phyloP scores from a whole-genome alignment of 257 asterid species.

The Solanum chilense region DNA sequence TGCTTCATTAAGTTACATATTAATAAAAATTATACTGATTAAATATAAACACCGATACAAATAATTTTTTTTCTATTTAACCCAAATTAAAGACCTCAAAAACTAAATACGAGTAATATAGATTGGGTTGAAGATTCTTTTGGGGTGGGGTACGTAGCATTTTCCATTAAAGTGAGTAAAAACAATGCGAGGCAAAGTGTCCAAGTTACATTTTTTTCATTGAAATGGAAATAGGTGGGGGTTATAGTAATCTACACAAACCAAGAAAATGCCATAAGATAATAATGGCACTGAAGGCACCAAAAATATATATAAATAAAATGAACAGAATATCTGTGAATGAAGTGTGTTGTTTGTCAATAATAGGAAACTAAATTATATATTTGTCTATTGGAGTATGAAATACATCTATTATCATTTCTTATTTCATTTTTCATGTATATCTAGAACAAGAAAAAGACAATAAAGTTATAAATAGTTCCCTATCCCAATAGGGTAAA shows the following conservation, averaged over 20 bases:
- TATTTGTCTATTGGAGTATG: not conserved
- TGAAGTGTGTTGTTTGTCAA: not conserved
- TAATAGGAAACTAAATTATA: not conserved
- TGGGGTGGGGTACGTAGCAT: not conserved
- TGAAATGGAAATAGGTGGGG: constrained; percentile 8
- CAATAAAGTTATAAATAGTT: not conserved
- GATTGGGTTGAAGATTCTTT: not conserved
- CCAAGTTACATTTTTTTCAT: not conserved
- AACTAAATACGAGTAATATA: not conserved
- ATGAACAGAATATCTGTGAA: not conserved
- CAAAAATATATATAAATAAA: not conserved
- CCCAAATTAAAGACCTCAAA: not conserved
- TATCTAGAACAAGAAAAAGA: not conserved
- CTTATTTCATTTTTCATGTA: not conserved
- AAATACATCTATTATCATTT: not conserved
- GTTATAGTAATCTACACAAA: not conserved
- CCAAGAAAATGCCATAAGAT: not conserved
- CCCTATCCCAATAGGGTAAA: not conserved
- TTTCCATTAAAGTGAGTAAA: not conserved
- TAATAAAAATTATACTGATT: too few species aligned
- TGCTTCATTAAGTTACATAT: too few species aligned
- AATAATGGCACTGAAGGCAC: not conserved
- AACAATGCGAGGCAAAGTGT: not conserved
- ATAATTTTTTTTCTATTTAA: too few species aligned
- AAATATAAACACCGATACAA: too few species aligned